Conservation (phyloP, 2,329 filamentous ascomycete genomes). For the Penicillium oxalicum region DNA sequence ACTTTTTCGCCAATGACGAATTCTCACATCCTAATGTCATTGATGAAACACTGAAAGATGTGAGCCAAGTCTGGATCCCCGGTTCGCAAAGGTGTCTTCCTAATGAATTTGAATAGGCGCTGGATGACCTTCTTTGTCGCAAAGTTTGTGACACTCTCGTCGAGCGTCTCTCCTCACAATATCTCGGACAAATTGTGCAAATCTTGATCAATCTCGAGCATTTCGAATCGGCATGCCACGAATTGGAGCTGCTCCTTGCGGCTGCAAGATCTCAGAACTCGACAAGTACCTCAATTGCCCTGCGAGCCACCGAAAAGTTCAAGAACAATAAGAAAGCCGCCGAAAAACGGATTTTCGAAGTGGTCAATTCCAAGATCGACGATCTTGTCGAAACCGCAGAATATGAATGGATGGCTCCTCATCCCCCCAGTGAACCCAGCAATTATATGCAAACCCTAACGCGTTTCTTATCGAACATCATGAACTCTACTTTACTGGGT, state of each 20-base stretch:
- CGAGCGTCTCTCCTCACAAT: conserved; percentile 82
- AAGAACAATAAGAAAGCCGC: conserved; percentile 87
- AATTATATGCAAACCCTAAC: conserved; percentile 96
- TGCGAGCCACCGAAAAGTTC: conserved; percentile 82
- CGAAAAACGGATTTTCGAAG: conserved; percentile 94
- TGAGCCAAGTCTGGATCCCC: conserved; percentile 27
- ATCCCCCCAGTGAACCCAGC: conserved; percentile 65
- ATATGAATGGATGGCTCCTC: conserved; percentile 75
- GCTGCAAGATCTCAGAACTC: conserved; percentile 76
- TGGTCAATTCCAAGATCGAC: conserved; percentile 98
- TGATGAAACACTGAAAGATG: conserved; percentile 80
- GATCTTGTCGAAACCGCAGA: conserved; percentile 95
- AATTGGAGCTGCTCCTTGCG: conserved; percentile 80
- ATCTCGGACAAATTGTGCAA: conserved; percentile 95
- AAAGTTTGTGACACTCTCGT: conserved; percentile 90
- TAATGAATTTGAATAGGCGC: conserved; percentile 49
- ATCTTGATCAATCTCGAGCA: conserved; percentile 97
- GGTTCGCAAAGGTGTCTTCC: not conserved
- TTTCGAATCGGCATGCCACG: conserved; percentile 86
- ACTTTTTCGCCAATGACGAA: conserved; percentile 94
- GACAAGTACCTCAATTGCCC: conserved; percentile 67
- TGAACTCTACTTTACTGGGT: conserved; percentile 87
- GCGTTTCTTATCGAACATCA: conserved; percentile 87
- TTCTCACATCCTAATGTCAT: conserved; percentile 87
- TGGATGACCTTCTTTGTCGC: conserved; percentile 90